Percentiles rank a stretch among this genome's conserved stretches.
Conservation (phyloP, 495 filamentous ascomycete species). For the Apiosordaria backusii region DNA sequence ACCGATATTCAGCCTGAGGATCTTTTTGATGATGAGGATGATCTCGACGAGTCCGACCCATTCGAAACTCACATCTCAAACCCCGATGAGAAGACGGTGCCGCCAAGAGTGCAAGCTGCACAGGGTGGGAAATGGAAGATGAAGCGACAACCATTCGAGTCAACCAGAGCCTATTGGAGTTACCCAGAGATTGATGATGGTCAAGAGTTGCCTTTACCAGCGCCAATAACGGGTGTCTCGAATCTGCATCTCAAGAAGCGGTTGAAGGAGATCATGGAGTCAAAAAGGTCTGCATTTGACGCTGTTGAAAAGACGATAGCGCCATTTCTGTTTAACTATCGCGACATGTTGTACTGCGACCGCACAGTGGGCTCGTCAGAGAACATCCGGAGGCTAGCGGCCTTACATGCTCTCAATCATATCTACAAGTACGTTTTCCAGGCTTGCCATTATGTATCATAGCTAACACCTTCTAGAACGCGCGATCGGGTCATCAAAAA, state of each 20-base stretch:
- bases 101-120: constrained; percentile 48
- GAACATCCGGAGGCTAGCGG: constrained; percentile 65
- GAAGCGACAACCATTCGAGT: constrained; percentile 42
- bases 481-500: constrained; percentile 90
- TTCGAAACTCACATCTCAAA: constrained; percentile 76
- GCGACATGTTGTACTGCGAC: constrained; percentile 74
- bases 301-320: constrained; percentile 50
- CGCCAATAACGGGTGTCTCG: constrained; percentile 35
- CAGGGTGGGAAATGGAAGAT: constrained; percentile 59
- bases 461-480: too few species aligned
- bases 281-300: constrained; percentile 44
- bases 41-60: constrained; percentile 60
- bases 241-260: constrained; percentile 62
- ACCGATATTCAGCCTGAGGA: constrained; percentile 35
- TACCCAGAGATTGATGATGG: constrained; percentile 30
- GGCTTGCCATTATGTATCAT: too few species aligned
- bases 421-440: too few species aligned
- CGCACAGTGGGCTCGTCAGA: constrained; percentile 62
- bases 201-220: constrained; percentile 21
- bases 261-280: constrained; percentile 30
- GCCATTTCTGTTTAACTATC: constrained; percentile 69
- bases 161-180: constrained; percentile 39
- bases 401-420: constrained; percentile 84
- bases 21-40: constrained; percentile 46
- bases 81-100: constrained; percentile 55